phyloP scores from a whole-genome alignment of 768 basidiomycete species.

The Pulveroboletus sp. region DNA sequence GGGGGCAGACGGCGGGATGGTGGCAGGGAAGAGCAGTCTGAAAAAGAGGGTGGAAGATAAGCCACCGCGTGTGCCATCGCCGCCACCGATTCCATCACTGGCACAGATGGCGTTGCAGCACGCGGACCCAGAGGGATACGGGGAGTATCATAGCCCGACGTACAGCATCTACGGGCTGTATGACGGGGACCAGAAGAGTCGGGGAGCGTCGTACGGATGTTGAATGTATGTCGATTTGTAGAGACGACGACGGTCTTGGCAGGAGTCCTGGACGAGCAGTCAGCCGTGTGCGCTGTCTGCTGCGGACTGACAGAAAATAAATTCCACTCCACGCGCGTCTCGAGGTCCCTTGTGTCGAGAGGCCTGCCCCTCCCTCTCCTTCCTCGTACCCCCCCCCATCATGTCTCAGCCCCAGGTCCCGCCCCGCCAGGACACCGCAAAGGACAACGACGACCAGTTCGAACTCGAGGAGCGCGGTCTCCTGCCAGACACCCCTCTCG shows the following conservation, averaged over 20 bases:
- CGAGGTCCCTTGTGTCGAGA: neutral
- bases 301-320: constrained; percentile 1
- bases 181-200: constrained; percentile 55
- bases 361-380: constrained; percentile 2
- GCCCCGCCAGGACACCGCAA: constrained; percentile 19
- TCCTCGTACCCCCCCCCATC: constrained; percentile 27
- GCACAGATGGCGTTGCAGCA: constrained; percentile 71
- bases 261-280: too few relatives aligned
- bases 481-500: constrained; percentile 32
- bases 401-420: constrained; percentile 20
- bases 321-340: neutral
- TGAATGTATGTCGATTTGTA: constrained; percentile 19
- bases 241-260: too few relatives aligned
- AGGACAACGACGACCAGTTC: constrained; percentile 34
- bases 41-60: constrained; percentile 46
- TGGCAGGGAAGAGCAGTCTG: constrained; percentile 21
- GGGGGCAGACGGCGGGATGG: neutral
- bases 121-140: constrained; percentile 54
- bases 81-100: constrained; percentile 66
- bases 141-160: constrained; percentile 71
- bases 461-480: constrained; percentile 45
- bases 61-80: constrained; percentile 77
- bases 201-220: constrained; percentile 19
- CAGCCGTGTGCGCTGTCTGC: too few relatives aligned
- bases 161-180: constrained; percentile 80